Base-by-base conservation (phyloP, 75 land plant species). In the Sequoia sempervirens region DNA sequence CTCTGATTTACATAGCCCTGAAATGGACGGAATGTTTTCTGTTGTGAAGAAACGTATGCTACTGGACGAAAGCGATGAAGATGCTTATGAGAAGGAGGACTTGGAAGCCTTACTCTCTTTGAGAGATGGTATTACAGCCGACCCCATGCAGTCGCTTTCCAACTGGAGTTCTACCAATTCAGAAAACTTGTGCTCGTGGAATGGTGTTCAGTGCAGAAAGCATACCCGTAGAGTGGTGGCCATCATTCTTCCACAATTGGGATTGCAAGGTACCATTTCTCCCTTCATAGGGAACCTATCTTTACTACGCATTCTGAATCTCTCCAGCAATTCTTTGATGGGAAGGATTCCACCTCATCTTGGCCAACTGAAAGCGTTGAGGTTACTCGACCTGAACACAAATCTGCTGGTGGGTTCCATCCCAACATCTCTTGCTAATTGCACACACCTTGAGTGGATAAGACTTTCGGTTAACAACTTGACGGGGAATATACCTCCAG, bases 321-420 rank as follows among this genome's bases (percentile, higher is more conserved):
- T 64, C 56, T 30, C 79, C 15, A 17, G 79, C 40, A 88, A 88
- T 81, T 56, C 69, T 5, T 69, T 88, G 23, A 50, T 78, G 9
- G 89, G 89, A 5, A 73, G 30, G 2, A 82, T 88, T 12, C 89
- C 89, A 74, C 50, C 6, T 74, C 10, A 83, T 54, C 82, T 88
- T 10, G 87, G 87, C 1, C 56, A 85, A 5, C 30, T 80, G 5
- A 32, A 58, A n/a, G 83, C 56, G 5, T 40, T 75, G 26, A 75
- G 26, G 20, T 18, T 38, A 0, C 20, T 75, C 1, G 79, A 75
- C 46, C 79, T 75, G 6, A 18, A 23, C 0, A 18, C 0, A 17
- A 75, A 75, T 75, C 0, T 6, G 17, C 46, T 75, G 2, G 8
- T 12, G 23, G 46, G n/a, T 20, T 40, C 23, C 36, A 75, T 75